Conservation (phyloP, 352 stramenopile species). For the Globisporangium lucens region DNA sequence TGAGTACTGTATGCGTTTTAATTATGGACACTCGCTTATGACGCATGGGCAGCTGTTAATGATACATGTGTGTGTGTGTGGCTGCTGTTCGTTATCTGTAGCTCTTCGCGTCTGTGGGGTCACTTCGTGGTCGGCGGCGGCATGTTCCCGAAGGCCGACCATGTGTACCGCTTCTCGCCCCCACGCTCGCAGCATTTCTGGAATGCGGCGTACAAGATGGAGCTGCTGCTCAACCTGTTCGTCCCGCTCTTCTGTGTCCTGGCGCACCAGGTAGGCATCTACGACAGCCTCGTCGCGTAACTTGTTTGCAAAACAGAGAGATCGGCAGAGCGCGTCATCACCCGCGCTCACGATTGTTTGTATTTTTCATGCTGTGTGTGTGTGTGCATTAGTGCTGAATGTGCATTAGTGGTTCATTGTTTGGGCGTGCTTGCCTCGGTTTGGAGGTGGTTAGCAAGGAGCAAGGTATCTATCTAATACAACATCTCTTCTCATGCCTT, state of each 20-base stretch:
- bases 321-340: neutral
- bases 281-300: constrained; percentile 7
- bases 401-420: neutral
- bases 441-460: no score
- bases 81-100: constrained; percentile 15
- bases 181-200: constrained; percentile 73
- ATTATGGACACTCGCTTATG: neutral
- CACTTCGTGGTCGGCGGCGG: constrained; percentile 68
- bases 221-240: constrained; percentile 71
- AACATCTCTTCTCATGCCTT: constrained; percentile 5
- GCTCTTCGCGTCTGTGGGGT: constrained; percentile 73
- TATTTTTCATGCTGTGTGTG: constrained; percentile 5
- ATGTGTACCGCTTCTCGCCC: constrained; percentile 76
- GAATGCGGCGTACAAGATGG: constrained; percentile 79
- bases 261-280: constrained; percentile 63
- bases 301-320: constrained; percentile 1
- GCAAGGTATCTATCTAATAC: neutral
- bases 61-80: neutral
- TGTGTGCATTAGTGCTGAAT: neutral
- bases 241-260: constrained; percentile 78
- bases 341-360: constrained; percentile 12
- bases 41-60: neutral
- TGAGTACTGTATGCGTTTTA: constrained; percentile 23
- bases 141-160: constrained; percentile 68
- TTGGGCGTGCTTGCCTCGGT: neutral